phyloP scores from a whole-genome alignment of 2,329 filamentous ascomycete genomes.

The Capronia coronata region DNA sequence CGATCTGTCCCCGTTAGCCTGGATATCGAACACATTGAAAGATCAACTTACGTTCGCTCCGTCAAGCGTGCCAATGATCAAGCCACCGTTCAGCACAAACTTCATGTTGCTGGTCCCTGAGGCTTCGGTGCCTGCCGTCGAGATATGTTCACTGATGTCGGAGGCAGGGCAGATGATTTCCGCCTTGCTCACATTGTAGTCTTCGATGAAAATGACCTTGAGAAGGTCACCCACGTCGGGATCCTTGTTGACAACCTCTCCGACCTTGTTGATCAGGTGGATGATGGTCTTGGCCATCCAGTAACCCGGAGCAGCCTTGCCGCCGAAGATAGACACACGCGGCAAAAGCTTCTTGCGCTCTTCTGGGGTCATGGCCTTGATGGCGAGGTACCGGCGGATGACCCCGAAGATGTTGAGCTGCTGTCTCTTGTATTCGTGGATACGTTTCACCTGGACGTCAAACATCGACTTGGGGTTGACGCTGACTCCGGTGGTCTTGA shows the following conservation, averaged over 20 bases:
- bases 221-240: slow-evolving; percentile 84
- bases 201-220: slow-evolving; percentile 94
- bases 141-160: slow-evolving; percentile 97
- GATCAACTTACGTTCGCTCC: slow-evolving; percentile 61
- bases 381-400: slow-evolving; percentile 83
- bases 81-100: slow-evolving; percentile 92
- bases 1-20: slow-evolving; percentile 57
- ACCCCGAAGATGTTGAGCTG: slow-evolving; percentile 99
- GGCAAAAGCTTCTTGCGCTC: slow-evolving; percentile 81
- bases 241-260: slow-evolving; percentile 84
- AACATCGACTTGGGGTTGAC: slow-evolving; percentile 88
- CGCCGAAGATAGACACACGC: slow-evolving; percentile 91
- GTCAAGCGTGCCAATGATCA: slow-evolving; percentile 97
- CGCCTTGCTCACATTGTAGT: slow-evolving; percentile 99
- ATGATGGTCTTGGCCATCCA: slow-evolving; percentile 99
- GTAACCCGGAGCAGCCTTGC: slow-evolving; percentile 95
- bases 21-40: neutral
- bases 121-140: slow-evolving; percentile 87
- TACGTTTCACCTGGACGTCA: slow-evolving; percentile 97
- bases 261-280: slow-evolving; percentile 89
- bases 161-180: slow-evolving; percentile 93
- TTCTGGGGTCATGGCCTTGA: slow-evolving; percentile 77
- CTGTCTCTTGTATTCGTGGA: slow-evolving; percentile 98
- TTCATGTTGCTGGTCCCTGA: slow-evolving; percentile 98
- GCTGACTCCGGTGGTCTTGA: slow-evolving; percentile 66